phyloP scores from a whole-genome alignment of 1,284 basidiomycete genomes.

The Trametes polyzona region DNA sequence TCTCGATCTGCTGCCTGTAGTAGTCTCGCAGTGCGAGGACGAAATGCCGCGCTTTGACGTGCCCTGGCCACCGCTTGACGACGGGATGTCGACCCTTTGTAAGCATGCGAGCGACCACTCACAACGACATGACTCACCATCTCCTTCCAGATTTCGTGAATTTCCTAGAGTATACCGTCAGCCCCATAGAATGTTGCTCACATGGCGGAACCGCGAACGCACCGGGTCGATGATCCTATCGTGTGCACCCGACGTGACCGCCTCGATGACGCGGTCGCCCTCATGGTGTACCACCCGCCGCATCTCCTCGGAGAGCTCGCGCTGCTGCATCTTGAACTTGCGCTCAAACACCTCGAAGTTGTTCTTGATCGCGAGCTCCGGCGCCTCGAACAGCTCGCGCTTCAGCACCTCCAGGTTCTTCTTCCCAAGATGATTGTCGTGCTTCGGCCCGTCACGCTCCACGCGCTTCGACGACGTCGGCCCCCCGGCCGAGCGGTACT shows the following conservation, averaged over 20 bases:
- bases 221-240: constrained; percentile 34
- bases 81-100: too few species aligned
- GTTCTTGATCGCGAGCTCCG: constrained; percentile 25
- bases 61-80: constrained; percentile 39
- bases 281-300: constrained; percentile 25
- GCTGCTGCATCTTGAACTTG: constrained; percentile 37
- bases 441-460: constrained; percentile 15
- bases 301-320: constrained; percentile 30
- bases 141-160: constrained; percentile 33
- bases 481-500: neutral
- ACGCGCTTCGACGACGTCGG: neutral
- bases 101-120: neutral
- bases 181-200: too few species aligned
- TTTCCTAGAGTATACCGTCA: too few species aligned
- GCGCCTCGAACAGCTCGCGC: constrained; percentile 12
- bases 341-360: constrained; percentile 34
- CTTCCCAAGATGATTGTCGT: neutral
- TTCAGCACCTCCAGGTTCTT: neutral
- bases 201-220: too few species aligned
- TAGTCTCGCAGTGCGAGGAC: constrained; percentile 41
- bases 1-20: constrained; percentile 32
- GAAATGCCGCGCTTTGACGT: constrained; percentile 41
- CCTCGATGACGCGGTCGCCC: constrained; percentile 32
- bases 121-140: constrained; percentile 25
- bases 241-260: constrained; percentile 30